A percentile compares a stretch with the other conserved stretches of the same genome.
Conservation (phyloP, 768 basidiomycete species). For the Suillus ampliporus region DNA sequence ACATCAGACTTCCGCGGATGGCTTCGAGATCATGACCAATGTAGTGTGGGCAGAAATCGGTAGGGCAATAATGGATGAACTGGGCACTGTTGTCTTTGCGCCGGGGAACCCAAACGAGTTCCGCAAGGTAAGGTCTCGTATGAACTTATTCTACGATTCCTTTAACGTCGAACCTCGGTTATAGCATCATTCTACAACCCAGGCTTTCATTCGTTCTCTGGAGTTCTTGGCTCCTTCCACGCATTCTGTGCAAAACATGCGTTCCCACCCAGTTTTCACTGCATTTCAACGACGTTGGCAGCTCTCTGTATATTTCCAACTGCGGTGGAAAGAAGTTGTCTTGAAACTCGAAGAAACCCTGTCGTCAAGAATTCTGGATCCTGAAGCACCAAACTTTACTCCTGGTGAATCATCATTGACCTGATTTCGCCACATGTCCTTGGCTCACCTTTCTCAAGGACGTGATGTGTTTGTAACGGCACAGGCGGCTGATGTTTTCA, state of each 20-base stretch:
- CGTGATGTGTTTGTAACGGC: constrained; percentile 53
- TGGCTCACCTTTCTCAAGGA: constrained; percentile 20
- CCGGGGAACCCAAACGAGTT: constrained; percentile 91
- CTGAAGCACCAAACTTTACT: constrained; percentile 30
- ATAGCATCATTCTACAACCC: constrained; percentile 85
- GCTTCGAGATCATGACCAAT: constrained; percentile 86
- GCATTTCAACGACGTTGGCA: constrained; percentile 92
- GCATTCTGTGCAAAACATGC: constrained; percentile 71
- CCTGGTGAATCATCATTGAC: constrained; percentile 43
- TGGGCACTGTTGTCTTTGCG: constrained; percentile 86
- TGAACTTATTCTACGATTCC: background rate
- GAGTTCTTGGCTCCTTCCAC: constrained; percentile 84
- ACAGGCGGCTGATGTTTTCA: constrained; percentile 73
- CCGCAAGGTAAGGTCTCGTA: constrained; percentile 60
- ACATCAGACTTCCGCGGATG: constrained; percentile 30
- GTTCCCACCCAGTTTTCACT: constrained; percentile 68
- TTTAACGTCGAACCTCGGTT: constrained; percentile 11
- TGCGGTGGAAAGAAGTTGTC: constrained; percentile 96
- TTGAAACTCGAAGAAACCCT: constrained; percentile 75
- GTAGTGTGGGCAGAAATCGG: constrained; percentile 91
- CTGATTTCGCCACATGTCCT: constrained; percentile 7
- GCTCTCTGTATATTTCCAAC: constrained; percentile 94
- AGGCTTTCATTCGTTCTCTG: constrained; percentile 80
- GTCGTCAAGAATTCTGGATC: constrained; percentile 46
- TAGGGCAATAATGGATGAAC: constrained; percentile 78